These are phyloP conservation scores for Plenodomus tracheiphilus DNA, from an alignment of 2,329 filamentous ascomycete species.

Conservation along the genomic window DNA sequence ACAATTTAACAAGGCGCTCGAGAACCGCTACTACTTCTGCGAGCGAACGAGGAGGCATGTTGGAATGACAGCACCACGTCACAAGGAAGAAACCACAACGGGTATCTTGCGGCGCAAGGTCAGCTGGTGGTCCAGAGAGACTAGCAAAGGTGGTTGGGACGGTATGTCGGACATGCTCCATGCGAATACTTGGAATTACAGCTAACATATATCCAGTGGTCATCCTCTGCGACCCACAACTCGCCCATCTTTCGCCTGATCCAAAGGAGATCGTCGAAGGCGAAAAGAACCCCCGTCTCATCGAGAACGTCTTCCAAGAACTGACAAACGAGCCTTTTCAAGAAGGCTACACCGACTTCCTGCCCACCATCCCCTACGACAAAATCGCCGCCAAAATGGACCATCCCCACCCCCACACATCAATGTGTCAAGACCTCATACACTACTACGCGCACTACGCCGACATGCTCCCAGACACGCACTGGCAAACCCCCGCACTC, in stretches of 20 bases:
- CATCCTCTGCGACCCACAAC: constrained; percentile 39
- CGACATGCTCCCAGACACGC: constrained; percentile 13
- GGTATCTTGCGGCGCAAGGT: constrained; percentile 37
- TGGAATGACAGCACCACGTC: constrained; percentile 35
- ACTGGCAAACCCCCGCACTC: constrained; percentile 25
- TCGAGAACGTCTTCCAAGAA: constrained; percentile 2
- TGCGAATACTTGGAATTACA: background rate
- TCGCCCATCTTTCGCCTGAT: constrained; percentile 15
- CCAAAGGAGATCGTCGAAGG: constrained; percentile 15
- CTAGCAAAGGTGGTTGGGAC: constrained; percentile 32
- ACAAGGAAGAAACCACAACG: constrained; percentile 28
- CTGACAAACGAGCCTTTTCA: constrained; percentile 32
- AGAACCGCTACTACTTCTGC: constrained; percentile 32
- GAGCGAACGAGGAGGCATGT: constrained; percentile 34
- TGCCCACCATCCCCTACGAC: constrained; percentile 15
- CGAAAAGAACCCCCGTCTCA: constrained; percentile 1
- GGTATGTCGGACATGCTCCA: constrained; percentile 19
- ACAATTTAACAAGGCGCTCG: constrained; percentile 33
- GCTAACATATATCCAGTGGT: constrained; percentile 22
- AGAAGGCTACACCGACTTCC: constrained; percentile 36
- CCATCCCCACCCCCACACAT: constrained; percentile 23
- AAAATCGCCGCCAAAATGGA: constrained; percentile 1
- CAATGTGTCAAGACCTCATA: constrained; percentile 33
- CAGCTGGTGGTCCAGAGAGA: constrained; percentile 34
- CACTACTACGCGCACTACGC: constrained; percentile 32